phyloP scores from a whole-genome alignment of 306 rosid genomes.

The Acacia melanoxylon region DNA sequence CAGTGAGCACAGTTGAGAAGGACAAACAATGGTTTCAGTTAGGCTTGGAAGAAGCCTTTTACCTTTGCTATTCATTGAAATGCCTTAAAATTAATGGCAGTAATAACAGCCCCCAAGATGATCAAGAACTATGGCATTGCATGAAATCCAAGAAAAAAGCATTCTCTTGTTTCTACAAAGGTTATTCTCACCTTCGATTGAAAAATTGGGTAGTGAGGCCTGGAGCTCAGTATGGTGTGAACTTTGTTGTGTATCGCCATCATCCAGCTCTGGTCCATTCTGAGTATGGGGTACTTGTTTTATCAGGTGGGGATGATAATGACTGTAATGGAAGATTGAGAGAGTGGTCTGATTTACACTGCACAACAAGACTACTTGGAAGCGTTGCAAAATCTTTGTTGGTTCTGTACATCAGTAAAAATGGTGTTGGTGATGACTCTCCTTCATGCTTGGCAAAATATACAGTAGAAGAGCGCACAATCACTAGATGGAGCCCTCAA shows the following conservation, averaged over 20 bases:
- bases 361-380: constrained; percentile 62
- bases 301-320: constrained; percentile 38
- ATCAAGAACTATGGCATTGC: constrained; percentile 56
- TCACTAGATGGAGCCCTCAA: constrained; percentile 68
- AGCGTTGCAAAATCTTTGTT: constrained; percentile 68
- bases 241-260: constrained; percentile 68
- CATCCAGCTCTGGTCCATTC: constrained; percentile 77
- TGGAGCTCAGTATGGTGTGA: constrained; percentile 70
- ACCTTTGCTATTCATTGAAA: constrained; percentile 51
- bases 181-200: constrained; percentile 63
- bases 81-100: constrained; percentile 54
- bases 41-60: constrained; percentile 74
- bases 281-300: constrained; percentile 70
- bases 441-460: constrained; percentile 42
- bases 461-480: constrained; percentile 43
- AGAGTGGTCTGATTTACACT: constrained; percentile 76
- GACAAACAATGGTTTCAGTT: constrained; percentile 62
- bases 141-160: constrained; percentile 50
- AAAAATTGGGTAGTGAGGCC: constrained; percentile 79
- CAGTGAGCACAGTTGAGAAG: constrained; percentile 45
- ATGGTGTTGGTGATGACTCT: constrained; percentile 39
- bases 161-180: constrained; percentile 64
- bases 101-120: constrained; percentile 24
- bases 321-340: constrained; percentile 51
- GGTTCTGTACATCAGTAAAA: constrained; percentile 45